These are phyloP conservation scores for Eimeria tenella DNA, from an alignment of 169 alveolate species.

Conservation along the genomic window DNA sequence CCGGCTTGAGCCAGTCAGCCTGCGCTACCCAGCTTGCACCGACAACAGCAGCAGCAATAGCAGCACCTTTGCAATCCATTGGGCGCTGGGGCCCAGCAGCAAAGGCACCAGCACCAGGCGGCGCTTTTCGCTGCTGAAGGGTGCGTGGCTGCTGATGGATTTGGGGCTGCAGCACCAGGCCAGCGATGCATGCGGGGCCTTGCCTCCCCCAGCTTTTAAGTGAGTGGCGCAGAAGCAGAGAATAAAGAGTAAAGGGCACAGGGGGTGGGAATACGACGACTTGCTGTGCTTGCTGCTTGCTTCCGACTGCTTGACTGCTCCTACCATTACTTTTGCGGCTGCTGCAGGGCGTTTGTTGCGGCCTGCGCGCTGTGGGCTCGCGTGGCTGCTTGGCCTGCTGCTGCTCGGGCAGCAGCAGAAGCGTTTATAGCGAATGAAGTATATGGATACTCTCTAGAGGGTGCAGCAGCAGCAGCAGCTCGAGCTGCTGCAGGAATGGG, in stretches of 20 bases:
- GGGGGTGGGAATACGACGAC: not conserved
- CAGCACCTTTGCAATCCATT: slow-evolving; percentile 44
- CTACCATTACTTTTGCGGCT: slow-evolving; percentile 21
- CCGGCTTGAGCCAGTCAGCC: slow-evolving; percentile 45
- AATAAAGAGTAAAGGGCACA: not conserved
- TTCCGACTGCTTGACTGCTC: not conserved
- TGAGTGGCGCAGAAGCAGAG: slow-evolving; percentile 24
- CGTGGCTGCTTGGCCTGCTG: slow-evolving; percentile 74
- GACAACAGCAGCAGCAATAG: slow-evolving; percentile 27
- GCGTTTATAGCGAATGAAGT: slow-evolving; percentile 57
- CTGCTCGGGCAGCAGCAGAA: slow-evolving; percentile 70
- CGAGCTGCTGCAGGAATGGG: slow-evolving; percentile 7
- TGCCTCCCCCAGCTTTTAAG: slow-evolving; percentile 58
- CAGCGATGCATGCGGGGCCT: slow-evolving; percentile 9
- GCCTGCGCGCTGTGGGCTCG: slow-evolving; percentile 72
- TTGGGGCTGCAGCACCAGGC: slow-evolving; percentile 64
- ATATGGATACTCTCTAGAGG: slow-evolving; percentile 41
- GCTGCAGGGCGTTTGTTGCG: slow-evolving; percentile 74
- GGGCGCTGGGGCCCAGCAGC: slow-evolving; percentile 44
- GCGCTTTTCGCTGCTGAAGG: slow-evolving; percentile 59
- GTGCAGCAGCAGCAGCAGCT: slow-evolving; percentile 72
- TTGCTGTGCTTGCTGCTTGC: not conserved
- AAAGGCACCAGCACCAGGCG: slow-evolving; percentile 45
- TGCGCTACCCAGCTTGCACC: slow-evolving; percentile 15
- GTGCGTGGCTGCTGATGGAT: slow-evolving; percentile 72